Percentiles rank a stretch among this genome's conserved stretches.
Conservation (phyloP, 1,284 basidiomycete genomes). For the Puccinia triticina region DNA sequence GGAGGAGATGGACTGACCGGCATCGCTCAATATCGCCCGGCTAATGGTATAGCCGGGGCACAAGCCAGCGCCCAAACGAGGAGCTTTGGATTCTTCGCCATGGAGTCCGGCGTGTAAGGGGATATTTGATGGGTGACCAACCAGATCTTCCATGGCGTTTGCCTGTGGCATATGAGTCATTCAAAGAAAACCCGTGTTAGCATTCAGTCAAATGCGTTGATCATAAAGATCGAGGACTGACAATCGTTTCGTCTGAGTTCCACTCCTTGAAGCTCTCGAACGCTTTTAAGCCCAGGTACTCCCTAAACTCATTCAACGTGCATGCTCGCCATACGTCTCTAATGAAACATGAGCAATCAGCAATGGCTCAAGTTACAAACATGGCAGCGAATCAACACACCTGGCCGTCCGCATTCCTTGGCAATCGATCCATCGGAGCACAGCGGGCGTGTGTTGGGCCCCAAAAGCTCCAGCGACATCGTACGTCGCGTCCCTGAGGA, state of each 20-base stretch:
- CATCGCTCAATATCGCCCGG: constrained; percentile 50
- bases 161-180: background rate
- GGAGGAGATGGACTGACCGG: constrained; percentile 19
- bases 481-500: constrained; percentile 42
- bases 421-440: constrained; percentile 49
- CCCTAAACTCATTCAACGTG: constrained; percentile 47
- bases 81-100: constrained; percentile 47
- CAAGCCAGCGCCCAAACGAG: constrained; percentile 46
- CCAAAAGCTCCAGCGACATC: constrained; percentile 50
- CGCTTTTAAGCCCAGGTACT: constrained; percentile 40
- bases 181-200: background rate
- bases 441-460: constrained; percentile 36
- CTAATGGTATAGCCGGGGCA: constrained; percentile 45
- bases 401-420: constrained; percentile 51
- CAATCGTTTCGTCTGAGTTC: constrained; percentile 41
- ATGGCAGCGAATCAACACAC: constrained; percentile 26
- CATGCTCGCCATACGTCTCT: constrained; percentile 50
- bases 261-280: constrained; percentile 46
- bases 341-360: background rate
- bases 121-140: constrained; percentile 50
- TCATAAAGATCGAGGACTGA: background rate
- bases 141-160: constrained; percentile 45
- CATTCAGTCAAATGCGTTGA: background rate
- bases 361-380: too few species aligned
- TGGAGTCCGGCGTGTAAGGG: constrained; percentile 47